Base-by-base conservation (phyloP, 306 rosid species). In the Mucuna pruriens region DNA sequence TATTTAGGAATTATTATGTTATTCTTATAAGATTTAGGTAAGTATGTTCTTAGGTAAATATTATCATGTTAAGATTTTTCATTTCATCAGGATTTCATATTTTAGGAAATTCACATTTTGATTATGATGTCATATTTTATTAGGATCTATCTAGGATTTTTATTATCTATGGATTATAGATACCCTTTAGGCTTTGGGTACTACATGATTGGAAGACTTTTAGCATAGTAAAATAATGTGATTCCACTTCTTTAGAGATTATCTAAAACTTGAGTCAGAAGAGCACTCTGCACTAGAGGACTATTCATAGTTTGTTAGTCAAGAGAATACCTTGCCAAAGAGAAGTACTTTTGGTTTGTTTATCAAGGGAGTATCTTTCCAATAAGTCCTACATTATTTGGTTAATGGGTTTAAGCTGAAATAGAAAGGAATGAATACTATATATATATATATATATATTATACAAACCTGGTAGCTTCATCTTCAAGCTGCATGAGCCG, bases 401-500 rank as follows among this genome's bases (percentile, higher is more conserved):
- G 29, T 26, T 31, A 82, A 73, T 49, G 46, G 49, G 31, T 55
- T 55, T 67, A 64, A 58, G 74, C 9, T 34, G 36, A 58, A 71
- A 42, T 16, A 51, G 73, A 60, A 81, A 73, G 52, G 34, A 22
- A 76, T 36, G 31, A 66, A 73, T 49, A 73, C 45, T 40, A n/a
- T n/a, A n/a, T n/a, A n/a, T n/a, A n/a, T n/a, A n/a, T 52, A 44
- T 34, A 51, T 20, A 23, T 36, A 12, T 16, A 33, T 38, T 9
- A 19, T 9, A 40, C 13, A 25, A 81, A 90, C 98, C 98, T 89
- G 26, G 74, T 85, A 82, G 92, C 91, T 83, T 95, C 99, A 49
- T 89, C 91, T 80, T 91, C 93, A 73, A 95, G 87, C 87, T 95
- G 97, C 97, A 95, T 95, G 48, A 95, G 91, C 72, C 95, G 91